Percentiles rank a stretch among this genome's conserved stretches.
These are phyloP conservation scores for Terfezia claveryi DNA, from an alignment of 495 filamentous ascomycete genomes.

Conservation along the genomic window DNA sequence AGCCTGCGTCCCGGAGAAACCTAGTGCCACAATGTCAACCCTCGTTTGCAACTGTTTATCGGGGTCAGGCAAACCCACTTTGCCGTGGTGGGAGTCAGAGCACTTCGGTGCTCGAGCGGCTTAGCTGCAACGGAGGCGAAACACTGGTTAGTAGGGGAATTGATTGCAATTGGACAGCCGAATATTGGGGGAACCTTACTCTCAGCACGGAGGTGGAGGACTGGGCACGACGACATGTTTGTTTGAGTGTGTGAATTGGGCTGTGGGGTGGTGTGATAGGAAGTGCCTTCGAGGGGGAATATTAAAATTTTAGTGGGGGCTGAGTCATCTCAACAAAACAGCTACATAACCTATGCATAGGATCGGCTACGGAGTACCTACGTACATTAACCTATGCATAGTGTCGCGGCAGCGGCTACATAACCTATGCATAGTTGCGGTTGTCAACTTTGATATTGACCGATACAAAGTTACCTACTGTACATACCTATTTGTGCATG, in stretches of 20 bases:
- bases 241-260: not conserved
- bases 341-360: too few species aligned
- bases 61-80: not conserved
- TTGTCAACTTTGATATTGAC: too few species aligned
- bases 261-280: too few species aligned
- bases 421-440: too few species aligned
- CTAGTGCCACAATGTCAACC: constrained; percentile 24
- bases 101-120: constrained; percentile 35
- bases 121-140: constrained; percentile 15
- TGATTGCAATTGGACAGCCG: not conserved
- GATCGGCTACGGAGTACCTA: too few species aligned
- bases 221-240: not conserved
- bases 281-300: too few species aligned
- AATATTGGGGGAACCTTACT: constrained; percentile 6
- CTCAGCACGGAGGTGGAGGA: constrained; percentile 19
- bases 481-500: too few species aligned
- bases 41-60: not conserved
- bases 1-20: constrained; percentile 62
- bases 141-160: constrained; percentile 22
- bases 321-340: too few species aligned
- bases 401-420: too few species aligned
- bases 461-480: too few species aligned
- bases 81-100: constrained; percentile 23
- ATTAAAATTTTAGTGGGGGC: too few species aligned
- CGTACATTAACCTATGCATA: too few species aligned